Evolutionary conservation across 2,329 filamentous ascomycete species (phyloP), one percentile per base, ranked within the genome.

Genomic region (Microascus cirrosus): DNA sequence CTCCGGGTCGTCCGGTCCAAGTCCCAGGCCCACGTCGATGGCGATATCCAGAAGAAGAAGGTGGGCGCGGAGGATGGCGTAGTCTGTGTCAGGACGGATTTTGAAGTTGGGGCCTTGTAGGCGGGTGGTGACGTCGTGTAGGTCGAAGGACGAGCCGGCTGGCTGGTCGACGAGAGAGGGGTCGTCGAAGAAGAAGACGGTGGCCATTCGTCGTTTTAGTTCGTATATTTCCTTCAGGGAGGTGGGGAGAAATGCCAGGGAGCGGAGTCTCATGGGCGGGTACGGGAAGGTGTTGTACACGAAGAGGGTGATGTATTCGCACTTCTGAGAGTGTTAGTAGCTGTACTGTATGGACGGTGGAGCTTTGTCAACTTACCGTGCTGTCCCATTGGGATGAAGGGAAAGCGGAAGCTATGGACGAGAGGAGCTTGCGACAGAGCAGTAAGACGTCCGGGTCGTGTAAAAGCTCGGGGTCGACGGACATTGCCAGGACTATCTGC

Each of bases 41-140:
- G 83, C 86, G 45, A 90, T 80, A 65, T 94, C 86, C 5, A 96
- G 79, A 22, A 95, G 79, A 2, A 78, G 72, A 3, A 89, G 75
- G 18, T 84, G 76, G 2, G 87, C 84, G 36, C 78, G 76, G 1
- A 96, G 78, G 58, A 85, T 77, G 18, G 76, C 74, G 69, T 89
- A 96, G 69, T 96, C 74, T 0, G 85, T 88, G 28, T 55, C 48
- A 1, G 57, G 20, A 22, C 22, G 73, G 63, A 83, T 69, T 32
- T 69, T 66, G 63, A 84, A 84, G 13, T 75, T 69, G 2, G 72
- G 67, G 13, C 68, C 65, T 18, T 70, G 64, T 18, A 86, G 72
- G 13, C 75, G 74, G n/a, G 73, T 62, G 57, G 75, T 74, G 35
- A 83, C 66, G 39, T 68, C 66, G n/a, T 68, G 66, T 20, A 83